A percentile compares a stretch with the other conserved stretches of the same genome.
Evolutionary conservation across 371 early-diverging fungal genomes (phyloP).

Genomic region (Parasitella parasitica): DNA sequence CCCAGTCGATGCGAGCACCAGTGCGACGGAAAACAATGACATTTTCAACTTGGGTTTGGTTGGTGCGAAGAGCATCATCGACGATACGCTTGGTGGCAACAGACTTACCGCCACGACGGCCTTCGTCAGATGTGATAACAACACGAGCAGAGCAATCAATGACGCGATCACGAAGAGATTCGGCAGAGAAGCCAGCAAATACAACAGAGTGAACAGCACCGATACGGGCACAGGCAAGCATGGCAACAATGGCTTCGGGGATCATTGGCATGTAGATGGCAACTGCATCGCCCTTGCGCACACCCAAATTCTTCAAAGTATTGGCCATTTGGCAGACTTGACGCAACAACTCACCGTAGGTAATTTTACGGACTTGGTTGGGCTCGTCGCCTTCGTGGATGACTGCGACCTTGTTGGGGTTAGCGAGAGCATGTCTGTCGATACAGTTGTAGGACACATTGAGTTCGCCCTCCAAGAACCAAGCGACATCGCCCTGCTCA

Average conservation of each 20-base stretch:
- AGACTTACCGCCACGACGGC: constrained; percentile 86
- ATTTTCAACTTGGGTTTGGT: constrained; percentile 73
- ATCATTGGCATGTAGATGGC: constrained; percentile 98
- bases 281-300: constrained; percentile 90
- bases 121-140: constrained; percentile 85
- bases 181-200: constrained; percentile 91
- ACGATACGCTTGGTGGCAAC: constrained; percentile 90
- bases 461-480: constrained; percentile 93
- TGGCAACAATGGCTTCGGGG: constrained; percentile 88
- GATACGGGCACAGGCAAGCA: constrained; percentile 93
- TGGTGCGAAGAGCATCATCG: constrained; percentile 76
- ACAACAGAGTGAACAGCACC: constrained; percentile 91
- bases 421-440: constrained; percentile 83
- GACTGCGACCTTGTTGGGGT: constrained; percentile 79
- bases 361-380: constrained; percentile 67
- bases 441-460: constrained; percentile 96
- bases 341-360: constrained; percentile 82
- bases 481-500: constrained; percentile 76
- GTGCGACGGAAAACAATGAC: constrained; percentile 90
- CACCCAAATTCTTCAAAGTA: constrained; percentile 72
- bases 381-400: constrained; percentile 92
- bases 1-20: constrained; percentile 75
- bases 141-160: constrained; percentile 75
- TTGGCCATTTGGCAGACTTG: constrained; percentile 85
- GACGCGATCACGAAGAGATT: constrained; percentile 85